A percentile compares a stretch with the other conserved stretches of the same genome.
phyloP scores from a whole-genome alignment of 108 stramenopile species.

The Cylindrotheca fusiformis region DNA sequence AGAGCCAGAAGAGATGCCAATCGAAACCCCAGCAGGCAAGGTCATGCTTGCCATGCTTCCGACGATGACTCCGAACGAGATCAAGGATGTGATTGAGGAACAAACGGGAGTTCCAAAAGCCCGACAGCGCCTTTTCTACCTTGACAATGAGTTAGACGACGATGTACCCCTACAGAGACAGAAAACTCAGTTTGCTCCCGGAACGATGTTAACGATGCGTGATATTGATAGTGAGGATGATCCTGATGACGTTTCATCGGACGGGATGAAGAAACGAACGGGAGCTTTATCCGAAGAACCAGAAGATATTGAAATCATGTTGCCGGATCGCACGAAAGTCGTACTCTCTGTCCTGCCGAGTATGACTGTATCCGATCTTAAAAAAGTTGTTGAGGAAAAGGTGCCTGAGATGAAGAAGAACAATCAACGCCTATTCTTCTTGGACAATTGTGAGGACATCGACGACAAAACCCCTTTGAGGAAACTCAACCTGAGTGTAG shows the following conservation, averaged over 20 bases:
- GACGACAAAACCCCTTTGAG: not conserved
- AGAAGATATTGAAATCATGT: slow-evolving; percentile 14
- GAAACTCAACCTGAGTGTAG: not conserved
- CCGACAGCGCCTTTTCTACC: slow-evolving; percentile 7
- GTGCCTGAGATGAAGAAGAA: slow-evolving; percentile 12
- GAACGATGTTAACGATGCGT: not conserved
- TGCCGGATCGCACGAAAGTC: slow-evolving; percentile 17
- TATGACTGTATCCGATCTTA: slow-evolving; percentile 17
- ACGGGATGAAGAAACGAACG: not conserved
- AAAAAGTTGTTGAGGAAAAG: slow-evolving; percentile 12
- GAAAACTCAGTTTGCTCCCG: not conserved
- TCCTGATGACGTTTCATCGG: not conserved
- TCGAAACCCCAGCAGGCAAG: slow-evolving; percentile 1
- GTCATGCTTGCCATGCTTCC: slow-evolving; percentile 4
- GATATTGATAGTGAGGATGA: slow-evolving; percentile 1
- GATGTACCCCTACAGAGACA: slow-evolving; percentile 1
- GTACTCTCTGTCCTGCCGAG: slow-evolving; percentile 17
- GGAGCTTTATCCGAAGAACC: slow-evolving; percentile 8
- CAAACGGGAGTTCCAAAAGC: not conserved
- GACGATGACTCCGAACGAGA: not conserved
- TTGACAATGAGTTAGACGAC: slow-evolving; percentile 9
- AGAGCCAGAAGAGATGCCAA: not conserved
- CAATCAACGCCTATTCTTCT: slow-evolving; percentile 19
- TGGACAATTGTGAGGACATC: slow-evolving; percentile 1
- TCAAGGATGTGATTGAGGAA: slow-evolving; percentile 3